Percentiles rank a stretch among this genome's conserved stretches.
Conservation (phyloP, 2,329 filamentous ascomycete species). For the Sporothrix brasiliensis region DNA sequence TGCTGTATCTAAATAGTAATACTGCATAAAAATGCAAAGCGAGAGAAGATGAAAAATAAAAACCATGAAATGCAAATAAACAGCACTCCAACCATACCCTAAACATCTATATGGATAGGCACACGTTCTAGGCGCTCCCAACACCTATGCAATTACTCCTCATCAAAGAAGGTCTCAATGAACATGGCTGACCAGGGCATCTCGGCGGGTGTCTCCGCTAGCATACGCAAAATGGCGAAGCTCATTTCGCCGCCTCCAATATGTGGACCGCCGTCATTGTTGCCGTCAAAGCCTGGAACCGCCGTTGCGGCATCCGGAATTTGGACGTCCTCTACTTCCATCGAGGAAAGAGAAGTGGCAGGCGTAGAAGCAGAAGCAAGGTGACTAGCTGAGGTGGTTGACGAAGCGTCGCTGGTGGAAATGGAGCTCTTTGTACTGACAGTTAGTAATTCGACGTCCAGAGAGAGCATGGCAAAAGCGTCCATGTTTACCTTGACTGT, state of each 20-base stretch:
- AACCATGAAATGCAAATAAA: not conserved
- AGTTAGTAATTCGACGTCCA: not conserved
- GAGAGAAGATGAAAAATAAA: not conserved
- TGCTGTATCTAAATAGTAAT: not conserved
- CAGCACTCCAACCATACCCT: not conserved
- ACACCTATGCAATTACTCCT: too few species aligned
- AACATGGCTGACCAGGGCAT: not conserved
- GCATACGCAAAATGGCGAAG: not conserved
- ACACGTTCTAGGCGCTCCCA: too few species aligned
- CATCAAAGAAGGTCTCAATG: not conserved
- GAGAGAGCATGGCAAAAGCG: not conserved
- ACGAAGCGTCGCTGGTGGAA: not conserved
- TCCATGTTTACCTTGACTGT: not conserved
- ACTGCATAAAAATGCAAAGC: not conserved
- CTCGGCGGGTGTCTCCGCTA: not conserved
- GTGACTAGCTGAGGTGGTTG: not conserved
- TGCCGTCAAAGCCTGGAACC: not conserved
- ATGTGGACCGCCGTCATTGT: not conserved
- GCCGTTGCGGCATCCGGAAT: not conserved
- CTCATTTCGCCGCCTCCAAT: not conserved
- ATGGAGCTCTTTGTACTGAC: not conserved
- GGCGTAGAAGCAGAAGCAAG: not conserved
- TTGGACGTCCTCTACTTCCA: not conserved
- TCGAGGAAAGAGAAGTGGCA: not conserved
- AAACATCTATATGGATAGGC: not conserved